Percentiles rank a stretch among this genome's conserved stretches.
Evolutionary conservation across 345 rosid species (phyloP).

Genomic region (Brassica rapa): DNA sequence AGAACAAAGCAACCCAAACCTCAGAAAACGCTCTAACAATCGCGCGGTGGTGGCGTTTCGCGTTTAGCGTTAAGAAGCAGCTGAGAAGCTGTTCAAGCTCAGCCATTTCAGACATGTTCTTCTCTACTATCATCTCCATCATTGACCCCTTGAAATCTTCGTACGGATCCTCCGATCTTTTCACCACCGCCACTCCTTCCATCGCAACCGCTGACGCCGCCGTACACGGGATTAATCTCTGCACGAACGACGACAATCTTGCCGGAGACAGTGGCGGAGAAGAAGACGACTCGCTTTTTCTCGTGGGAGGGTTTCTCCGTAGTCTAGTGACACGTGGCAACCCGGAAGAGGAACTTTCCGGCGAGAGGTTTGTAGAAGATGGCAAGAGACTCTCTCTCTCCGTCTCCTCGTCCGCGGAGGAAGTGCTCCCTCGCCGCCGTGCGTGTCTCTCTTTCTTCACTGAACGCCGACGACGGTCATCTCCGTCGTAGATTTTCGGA

Average conservation of each 20-base stretch:
- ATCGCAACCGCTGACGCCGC: slow-evolving; percentile 50
- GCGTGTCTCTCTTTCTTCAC: slow-evolving; percentile 44
- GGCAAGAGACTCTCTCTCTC: slow-evolving; percentile 60
- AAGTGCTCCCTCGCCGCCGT: slow-evolving; percentile 52
- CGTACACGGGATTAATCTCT: slow-evolving; percentile 60
- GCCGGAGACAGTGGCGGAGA: slow-evolving; percentile 71
- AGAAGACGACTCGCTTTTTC: slow-evolving; percentile 37
- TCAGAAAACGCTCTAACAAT: slow-evolving; percentile 59
- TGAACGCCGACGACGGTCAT: slow-evolving; percentile 33
- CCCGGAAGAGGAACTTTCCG: slow-evolving; percentile 57
- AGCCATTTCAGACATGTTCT: slow-evolving; percentile 55
- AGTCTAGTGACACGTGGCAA: slow-evolving; percentile 21
- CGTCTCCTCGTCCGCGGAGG: slow-evolving; percentile 56
- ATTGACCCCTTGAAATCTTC: slow-evolving; percentile 70
- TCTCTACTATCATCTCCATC: slow-evolving; percentile 80
- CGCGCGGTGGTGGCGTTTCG: slow-evolving; percentile 54
- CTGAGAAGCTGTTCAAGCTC: slow-evolving; percentile 68
- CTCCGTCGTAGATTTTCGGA: slow-evolving; percentile 52
- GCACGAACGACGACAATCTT: slow-evolving; percentile 52
- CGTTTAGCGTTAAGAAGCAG: slow-evolving; percentile 65
- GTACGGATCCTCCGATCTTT: slow-evolving; percentile 67
- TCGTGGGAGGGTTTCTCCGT: slow-evolving; percentile 25
- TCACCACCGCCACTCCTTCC: slow-evolving; percentile 79
- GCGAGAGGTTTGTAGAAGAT: slow-evolving; percentile 62
- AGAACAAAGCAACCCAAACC: slow-evolving; percentile 59